A percentile compares a stretch with the other conserved stretches of the same genome.
Conservation (phyloP, 257 asterid species). For the Fraxinus excelsior region DNA sequence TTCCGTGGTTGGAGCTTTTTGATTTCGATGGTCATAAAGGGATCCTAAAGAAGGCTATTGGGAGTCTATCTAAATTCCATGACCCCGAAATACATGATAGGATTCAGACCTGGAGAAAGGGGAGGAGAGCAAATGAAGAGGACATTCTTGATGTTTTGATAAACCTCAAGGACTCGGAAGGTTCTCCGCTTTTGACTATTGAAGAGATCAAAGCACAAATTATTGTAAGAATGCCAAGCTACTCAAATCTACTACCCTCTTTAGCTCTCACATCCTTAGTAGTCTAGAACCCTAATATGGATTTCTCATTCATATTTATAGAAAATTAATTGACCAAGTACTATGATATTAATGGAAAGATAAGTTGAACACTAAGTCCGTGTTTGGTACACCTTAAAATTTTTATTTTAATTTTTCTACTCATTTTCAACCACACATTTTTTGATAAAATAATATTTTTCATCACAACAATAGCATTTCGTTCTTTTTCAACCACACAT, state of each 20-base stretch:
- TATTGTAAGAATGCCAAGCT: not conserved
- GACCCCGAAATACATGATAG: slow-evolving; percentile 20
- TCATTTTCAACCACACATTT: too few species aligned
- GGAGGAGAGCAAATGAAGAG: slow-evolving; percentile 6
- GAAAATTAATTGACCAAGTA: too few species aligned
- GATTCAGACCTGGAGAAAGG: slow-evolving; percentile 18
- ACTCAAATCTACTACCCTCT: too few species aligned
- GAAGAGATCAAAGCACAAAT: slow-evolving; percentile 23
- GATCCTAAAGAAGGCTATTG: not conserved
- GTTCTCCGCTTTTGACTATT: not conserved
- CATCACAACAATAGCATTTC: too few species aligned
- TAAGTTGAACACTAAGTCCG: too few species aligned
- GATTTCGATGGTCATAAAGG: slow-evolving; percentile 13
- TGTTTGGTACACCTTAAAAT: not conserved
- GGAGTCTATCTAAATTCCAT: not conserved
- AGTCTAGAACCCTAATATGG: too few species aligned
- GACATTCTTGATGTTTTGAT: slow-evolving; percentile 25
- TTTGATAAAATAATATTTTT: too few species aligned
- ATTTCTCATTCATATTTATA: too few species aligned
- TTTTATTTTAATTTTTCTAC: too few species aligned
- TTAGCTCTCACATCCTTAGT: too few species aligned
- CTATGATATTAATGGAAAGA: too few species aligned
- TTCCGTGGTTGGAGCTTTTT: slow-evolving; percentile 2
- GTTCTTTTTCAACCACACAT: too few species aligned
- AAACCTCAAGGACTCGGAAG: not conserved